Conservation (phyloP, 2,329 filamentous ascomycete genomes). For the Thermomyces lanuginosus region DNA sequence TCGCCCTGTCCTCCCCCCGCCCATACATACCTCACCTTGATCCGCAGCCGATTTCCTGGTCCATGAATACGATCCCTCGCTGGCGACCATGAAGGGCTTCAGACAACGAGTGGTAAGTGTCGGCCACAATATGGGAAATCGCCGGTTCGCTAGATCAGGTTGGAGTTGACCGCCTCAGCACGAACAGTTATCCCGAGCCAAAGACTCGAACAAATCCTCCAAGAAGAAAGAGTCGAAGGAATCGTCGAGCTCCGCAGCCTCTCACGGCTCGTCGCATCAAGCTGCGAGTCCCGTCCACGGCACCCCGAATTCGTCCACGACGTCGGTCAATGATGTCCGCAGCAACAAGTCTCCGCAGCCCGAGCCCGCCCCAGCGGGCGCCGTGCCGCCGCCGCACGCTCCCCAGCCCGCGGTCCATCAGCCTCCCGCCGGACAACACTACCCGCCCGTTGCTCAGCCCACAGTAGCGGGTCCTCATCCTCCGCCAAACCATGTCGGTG, state of each 20-base stretch:
- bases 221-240: constrained; percentile 54
- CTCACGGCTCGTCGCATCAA: constrained; percentile 25
- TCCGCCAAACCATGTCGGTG: constrained; percentile 7
- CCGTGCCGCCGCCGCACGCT: constrained; percentile 11
- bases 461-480: too few species aligned
- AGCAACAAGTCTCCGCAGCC: constrained; percentile 49
- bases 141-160: constrained; percentile 1
- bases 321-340: constrained; percentile 67
- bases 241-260: constrained; percentile 55
- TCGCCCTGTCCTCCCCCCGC: constrained; percentile 10
- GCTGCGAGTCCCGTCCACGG: constrained; percentile 42
- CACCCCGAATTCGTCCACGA: constrained; percentile 80
- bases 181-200: constrained; percentile 79
- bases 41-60: too few species aligned
- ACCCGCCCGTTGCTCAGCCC: constrained; percentile 17
- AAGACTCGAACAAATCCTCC: constrained; percentile 68
- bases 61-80: too few species aligned
- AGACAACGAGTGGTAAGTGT: constrained; percentile 85
- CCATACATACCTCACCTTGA: constrained; percentile 17
- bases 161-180: constrained; percentile 40
- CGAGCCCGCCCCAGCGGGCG: constrained; percentile 19
- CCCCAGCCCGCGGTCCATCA: constrained; percentile 14
- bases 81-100: constrained; percentile 80
- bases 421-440: constrained; percentile 21
- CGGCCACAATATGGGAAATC: constrained; percentile 3